Evolutionary conservation across 208 protist species (phyloP).

Genomic region (Leishmania tropica): DNA sequence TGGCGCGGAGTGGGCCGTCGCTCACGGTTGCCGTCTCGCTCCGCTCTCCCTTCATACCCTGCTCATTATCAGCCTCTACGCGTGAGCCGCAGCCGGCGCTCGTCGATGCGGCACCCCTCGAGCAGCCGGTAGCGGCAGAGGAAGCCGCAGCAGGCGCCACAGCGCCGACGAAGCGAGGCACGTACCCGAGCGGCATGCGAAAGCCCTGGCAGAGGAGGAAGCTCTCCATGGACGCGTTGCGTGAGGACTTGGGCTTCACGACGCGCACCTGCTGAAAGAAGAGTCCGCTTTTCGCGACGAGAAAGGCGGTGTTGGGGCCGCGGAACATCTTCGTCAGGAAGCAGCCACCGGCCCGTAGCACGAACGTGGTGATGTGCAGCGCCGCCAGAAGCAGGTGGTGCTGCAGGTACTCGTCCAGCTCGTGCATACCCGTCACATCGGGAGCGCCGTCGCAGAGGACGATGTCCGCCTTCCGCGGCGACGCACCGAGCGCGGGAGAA

Average conservation of each 20-base stretch:
- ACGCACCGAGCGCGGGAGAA: not conserved
- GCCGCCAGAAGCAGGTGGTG: constrained; percentile 98
- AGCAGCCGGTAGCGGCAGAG: not conserved
- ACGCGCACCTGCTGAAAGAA: constrained; percentile 97
- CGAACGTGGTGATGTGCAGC: constrained; percentile 97
- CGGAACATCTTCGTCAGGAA: constrained; percentile 99
- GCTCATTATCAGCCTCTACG: not conserved
- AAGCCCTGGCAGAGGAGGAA: constrained; percentile 96
- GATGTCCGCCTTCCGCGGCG: constrained; percentile 91
- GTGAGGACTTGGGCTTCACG: constrained; percentile 96
- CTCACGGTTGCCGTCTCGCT: not conserved
- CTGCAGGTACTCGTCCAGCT: constrained; percentile 99
- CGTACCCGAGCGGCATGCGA: constrained; percentile 85
- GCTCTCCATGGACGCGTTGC: constrained; percentile 96
- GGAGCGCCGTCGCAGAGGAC: constrained; percentile 99
- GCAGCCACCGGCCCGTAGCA: constrained; percentile 92
- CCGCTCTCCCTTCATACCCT: not conserved
- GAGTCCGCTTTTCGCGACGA: constrained; percentile 94
- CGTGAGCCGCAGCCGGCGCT: not conserved
- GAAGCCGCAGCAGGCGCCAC: constrained; percentile 1
- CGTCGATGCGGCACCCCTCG: not conserved
- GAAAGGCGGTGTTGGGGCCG: constrained; percentile 93
- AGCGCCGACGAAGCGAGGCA: constrained; percentile 41
- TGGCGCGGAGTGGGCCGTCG: not conserved
- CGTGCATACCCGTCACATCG: constrained; percentile 99